Evolutionary conservation across 139 green algal species (phyloP).

Genomic region (Chlamydomonas incerta): DNA sequence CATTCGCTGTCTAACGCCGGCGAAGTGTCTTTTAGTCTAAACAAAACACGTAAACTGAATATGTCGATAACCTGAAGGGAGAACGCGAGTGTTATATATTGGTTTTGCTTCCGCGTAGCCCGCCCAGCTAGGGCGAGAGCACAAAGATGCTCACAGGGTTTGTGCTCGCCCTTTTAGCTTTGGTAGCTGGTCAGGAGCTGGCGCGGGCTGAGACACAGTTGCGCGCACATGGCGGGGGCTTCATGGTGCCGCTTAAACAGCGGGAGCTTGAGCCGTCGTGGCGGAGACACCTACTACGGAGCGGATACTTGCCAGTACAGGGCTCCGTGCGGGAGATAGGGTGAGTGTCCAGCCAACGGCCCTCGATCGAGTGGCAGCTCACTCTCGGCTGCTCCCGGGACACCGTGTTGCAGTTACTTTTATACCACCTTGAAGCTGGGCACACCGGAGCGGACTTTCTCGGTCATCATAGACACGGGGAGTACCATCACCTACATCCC

Average conservation of each 20-base stretch:
- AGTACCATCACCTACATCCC: conserved; percentile 95
- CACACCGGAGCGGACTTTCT: conserved; percentile 82
- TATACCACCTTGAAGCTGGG: conserved; percentile 86
- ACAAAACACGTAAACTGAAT: too few relatives aligned
- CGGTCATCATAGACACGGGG: conserved; percentile 96
- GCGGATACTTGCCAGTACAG: conserved; percentile 68
- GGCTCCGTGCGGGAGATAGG: conserved; percentile 81
- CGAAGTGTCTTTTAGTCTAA: too few relatives aligned
- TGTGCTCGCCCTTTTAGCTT: neutral
- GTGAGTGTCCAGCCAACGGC: conserved; percentile 41
- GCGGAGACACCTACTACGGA: conserved; percentile 57
- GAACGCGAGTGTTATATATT: neutral
- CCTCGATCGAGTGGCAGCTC: neutral
- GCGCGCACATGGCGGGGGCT: neutral
- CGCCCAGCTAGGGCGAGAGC: too few relatives aligned
- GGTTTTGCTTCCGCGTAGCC: neutral
- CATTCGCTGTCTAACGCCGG: too few relatives aligned
- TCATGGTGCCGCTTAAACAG: conserved; percentile 13
- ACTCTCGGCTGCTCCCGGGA: neutral
- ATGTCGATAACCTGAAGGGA: neutral
- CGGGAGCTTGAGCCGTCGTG: neutral
- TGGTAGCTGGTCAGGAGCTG: neutral
- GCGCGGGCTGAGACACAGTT: neutral
- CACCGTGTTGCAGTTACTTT: conserved; percentile 81
- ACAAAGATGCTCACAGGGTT: neutral